Evolutionary conservation across 345 rosid species (phyloP).

Genomic region (Raphanus raphanistrum): DNA sequence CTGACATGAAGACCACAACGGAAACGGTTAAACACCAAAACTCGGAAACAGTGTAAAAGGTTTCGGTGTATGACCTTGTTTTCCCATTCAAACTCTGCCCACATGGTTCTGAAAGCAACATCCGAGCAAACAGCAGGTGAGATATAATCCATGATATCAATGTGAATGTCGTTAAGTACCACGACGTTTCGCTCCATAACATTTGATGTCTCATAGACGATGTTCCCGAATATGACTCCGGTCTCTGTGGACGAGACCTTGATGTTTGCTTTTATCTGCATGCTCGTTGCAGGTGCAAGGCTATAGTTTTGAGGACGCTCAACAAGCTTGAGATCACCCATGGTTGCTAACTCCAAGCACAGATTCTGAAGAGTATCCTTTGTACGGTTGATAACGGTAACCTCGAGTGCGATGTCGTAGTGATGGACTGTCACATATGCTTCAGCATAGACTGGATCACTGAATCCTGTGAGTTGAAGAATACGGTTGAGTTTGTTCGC

Average conservation of each 20-base stretch:
- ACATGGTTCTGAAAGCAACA: slow-evolving; percentile 91
- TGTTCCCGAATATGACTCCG: slow-evolving; percentile 96
- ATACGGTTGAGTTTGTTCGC: slow-evolving; percentile 95
- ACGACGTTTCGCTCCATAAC: slow-evolving; percentile 88
- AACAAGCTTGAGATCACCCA: slow-evolving; percentile 99
- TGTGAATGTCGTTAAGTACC: slow-evolving; percentile 95
- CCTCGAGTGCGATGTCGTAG: slow-evolving; percentile 95
- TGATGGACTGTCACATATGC: slow-evolving; percentile 97
- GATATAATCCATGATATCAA: slow-evolving; percentile 98
- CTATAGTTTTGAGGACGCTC: slow-evolving; percentile 99
- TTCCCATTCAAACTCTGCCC: slow-evolving; percentile 99
- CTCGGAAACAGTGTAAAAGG: neutral
- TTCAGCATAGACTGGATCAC: slow-evolving; percentile 99
- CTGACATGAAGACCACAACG: slow-evolving; percentile 18
- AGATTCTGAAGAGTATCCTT: slow-evolving; percentile 96
- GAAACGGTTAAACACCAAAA: neutral
- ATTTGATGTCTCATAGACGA: slow-evolving; percentile 91
- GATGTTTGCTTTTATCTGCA: slow-evolving; percentile 97
- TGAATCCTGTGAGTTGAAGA: slow-evolving; percentile 97
- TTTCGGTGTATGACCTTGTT: slow-evolving; percentile 65
- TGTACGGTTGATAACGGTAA: slow-evolving; percentile 92
- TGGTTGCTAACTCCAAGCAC: slow-evolving; percentile 96
- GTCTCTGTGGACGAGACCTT: slow-evolving; percentile 99
- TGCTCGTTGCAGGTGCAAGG: slow-evolving; percentile 89
- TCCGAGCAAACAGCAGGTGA: slow-evolving; percentile 94